A percentile compares a stretch with the other conserved stretches of the same genome.
phyloP scores from a whole-genome alignment of 1,284 basidiomycete genomes.

The Heterobasidion occidentale region DNA sequence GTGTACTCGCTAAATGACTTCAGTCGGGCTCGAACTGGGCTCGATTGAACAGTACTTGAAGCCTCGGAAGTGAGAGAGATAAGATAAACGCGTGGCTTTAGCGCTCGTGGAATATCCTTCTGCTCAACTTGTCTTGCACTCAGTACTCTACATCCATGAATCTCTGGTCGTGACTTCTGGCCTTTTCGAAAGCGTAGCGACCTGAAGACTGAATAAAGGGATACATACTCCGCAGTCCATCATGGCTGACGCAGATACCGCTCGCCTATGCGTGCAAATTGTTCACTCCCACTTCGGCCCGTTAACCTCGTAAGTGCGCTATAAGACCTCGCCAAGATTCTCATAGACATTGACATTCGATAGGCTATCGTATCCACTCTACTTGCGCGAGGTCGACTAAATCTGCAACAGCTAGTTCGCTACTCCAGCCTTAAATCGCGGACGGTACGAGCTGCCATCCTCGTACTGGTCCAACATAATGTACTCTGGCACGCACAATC shows the following conservation, averaged over 20 bases:
- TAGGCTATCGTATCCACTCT: constrained; percentile 78
- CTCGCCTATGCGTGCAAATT: constrained; percentile 68
- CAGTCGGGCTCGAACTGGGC: too few relatives aligned
- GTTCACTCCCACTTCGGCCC: constrained; percentile 75
- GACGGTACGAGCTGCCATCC: constrained; percentile 64
- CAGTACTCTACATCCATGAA: background rate
- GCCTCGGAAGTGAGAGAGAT: too few relatives aligned
- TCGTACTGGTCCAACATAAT: constrained; percentile 90
- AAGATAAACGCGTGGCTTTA: too few relatives aligned
- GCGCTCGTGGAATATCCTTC: too few relatives aligned
- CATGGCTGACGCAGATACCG: constrained; percentile 71
- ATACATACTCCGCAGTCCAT: background rate
- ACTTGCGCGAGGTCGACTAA: constrained; percentile 80
- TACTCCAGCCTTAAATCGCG: constrained; percentile 61
- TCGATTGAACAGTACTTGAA: too few relatives aligned
- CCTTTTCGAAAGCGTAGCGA: background rate
- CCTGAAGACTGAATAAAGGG: background rate
- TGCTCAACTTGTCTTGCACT: too few relatives aligned
- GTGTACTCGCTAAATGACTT: too few relatives aligned
- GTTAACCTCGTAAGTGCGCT: constrained; percentile 55
- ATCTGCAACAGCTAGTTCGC: constrained; percentile 63
- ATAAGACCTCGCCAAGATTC: background rate
- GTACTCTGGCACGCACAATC: constrained; percentile 77
- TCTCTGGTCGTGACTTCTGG: background rate
- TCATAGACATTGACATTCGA: background rate